phyloP scores from a whole-genome alignment of 345 rosid genomes.

The Noccaea bulbosa region DNA sequence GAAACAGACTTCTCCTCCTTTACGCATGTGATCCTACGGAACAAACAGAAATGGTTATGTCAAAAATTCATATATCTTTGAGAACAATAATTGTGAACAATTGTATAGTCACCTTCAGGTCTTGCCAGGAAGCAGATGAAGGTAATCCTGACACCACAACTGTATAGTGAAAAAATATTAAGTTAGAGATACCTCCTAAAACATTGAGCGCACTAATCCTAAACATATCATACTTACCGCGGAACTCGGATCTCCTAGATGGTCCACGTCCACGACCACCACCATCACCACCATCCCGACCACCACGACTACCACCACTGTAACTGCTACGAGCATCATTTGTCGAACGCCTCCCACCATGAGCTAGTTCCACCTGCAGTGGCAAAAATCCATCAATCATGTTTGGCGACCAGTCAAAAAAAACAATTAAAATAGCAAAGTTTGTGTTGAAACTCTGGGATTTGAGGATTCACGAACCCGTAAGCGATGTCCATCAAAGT shows the following conservation, averaged over 20 bases:
- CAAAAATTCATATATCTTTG: slow-evolving; percentile 21
- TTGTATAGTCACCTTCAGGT: slow-evolving; percentile 69
- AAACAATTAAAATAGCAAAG: neutral
- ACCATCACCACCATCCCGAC: slow-evolving; percentile 20
- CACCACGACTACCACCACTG: slow-evolving; percentile 57
- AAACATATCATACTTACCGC: slow-evolving; percentile 55
- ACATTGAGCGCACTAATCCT: neutral
- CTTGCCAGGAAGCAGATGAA: slow-evolving; percentile 99
- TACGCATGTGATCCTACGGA: slow-evolving; percentile 95
- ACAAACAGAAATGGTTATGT: slow-evolving; percentile 16
- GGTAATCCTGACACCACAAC: slow-evolving; percentile 87
- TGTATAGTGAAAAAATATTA: slow-evolving; percentile 41
- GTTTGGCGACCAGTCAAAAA: neutral
- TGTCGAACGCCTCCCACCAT: slow-evolving; percentile 88
- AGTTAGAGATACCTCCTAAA: slow-evolving; percentile 15
- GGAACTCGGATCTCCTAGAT: slow-evolving; percentile 85
- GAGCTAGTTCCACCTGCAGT: slow-evolving; percentile 92
- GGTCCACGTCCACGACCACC: slow-evolving; percentile 83
- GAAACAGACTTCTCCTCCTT: slow-evolving; percentile 98
- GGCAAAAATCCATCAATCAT: slow-evolving; percentile 1
- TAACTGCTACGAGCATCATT: slow-evolving; percentile 74
- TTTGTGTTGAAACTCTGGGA: neutral
- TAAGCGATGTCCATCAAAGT: slow-evolving; percentile 84
- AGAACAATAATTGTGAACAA: neutral
- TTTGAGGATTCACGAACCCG: slow-evolving; percentile 55